A percentile compares a stretch with the other conserved stretches of the same genome.
phyloP scores from a whole-genome alignment of 2,329 filamentous ascomycete species.

The Colletotrichum tamarilloi region DNA sequence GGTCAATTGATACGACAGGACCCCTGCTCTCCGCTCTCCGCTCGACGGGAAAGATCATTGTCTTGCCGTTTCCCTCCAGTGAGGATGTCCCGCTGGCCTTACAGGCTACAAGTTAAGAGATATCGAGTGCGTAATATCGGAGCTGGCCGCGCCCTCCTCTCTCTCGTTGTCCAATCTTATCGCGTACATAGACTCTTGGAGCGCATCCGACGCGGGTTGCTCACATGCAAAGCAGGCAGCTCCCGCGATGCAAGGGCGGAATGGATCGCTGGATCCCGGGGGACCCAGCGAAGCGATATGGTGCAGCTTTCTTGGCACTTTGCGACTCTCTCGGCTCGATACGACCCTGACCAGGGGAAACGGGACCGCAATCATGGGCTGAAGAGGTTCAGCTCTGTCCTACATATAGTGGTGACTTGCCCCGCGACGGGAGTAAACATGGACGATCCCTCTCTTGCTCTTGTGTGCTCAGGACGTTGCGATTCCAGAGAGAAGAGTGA shows the following conservation, averaged over 20 bases:
- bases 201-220: neutral
- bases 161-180: neutral
- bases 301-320: conserved; percentile 1
- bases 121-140: conserved; percentile 15
- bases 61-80: conserved; percentile 21
- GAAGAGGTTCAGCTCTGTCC: neutral
- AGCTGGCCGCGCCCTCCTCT: conserved; percentile 20
- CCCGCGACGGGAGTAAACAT: neutral
- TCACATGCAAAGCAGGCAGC: conserved; percentile 21
- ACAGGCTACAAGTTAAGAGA: no score
- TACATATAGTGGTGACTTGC: neutral
- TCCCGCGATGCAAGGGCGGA: conserved; percentile 32
- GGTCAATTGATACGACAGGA: conserved; percentile 36
- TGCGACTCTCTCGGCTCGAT: neutral
- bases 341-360: conserved; percentile 7
- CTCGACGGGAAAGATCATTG: conserved; percentile 1
- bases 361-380: neutral
- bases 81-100: no score
- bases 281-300: no score
- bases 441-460: neutral
- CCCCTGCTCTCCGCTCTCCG: conserved; percentile 19
- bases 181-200: neutral
- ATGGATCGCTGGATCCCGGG: conserved; percentile 2
- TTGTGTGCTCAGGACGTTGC: conserved; percentile 16
- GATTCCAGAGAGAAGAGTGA: conserved; percentile 14